Evolutionary conservation across 257 asterid genomes (phyloP), one percentile per base, ranked within the genome.

Genomic region (Linaria vulgaris): DNA sequence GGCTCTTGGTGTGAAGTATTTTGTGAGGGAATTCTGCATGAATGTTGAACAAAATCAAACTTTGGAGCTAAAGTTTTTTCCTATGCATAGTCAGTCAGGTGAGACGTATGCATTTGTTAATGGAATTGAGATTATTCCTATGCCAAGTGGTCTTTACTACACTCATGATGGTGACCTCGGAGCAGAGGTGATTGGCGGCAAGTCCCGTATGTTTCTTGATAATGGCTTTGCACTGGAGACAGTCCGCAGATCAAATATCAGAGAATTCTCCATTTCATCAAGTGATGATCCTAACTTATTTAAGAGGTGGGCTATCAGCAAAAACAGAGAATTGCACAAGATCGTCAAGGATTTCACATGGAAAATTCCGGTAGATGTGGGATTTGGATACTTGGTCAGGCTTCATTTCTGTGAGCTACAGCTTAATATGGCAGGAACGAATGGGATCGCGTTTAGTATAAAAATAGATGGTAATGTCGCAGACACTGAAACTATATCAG

Each of bases 311-410:
- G 72, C 63, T 34, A 21, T 60, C 46, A 15, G 10, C 67, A 66
- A n/a, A 57, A 70, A 54, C 55, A 72, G 37, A 63, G 69, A 53
- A 67, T 57, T 34, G 10, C 56, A 57, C 41, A 57, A 41, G 61
- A 16, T 30, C 31, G 10, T 43, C 44, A 49, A 66, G 3, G 34
- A 27, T 8, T 62, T 71, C 16, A 67, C 75, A 7, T 79, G 82
- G 85, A 64, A 44, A 60, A 61, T 76, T 62, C 59, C 73, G 1
- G 63, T 67, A 56, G 76, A 79, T 70, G 71, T 73, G 39, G 78
- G 82, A 31, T 79, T 79, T 57, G 61, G 75, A 58, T 73, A 79
- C 41, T 49, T 73, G 76, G 71, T 79, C 6, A 76, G 82, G 69
- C 72, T 76, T 41, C 75, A 76, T 76, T 79, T 79, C 64, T 54